Conservation (phyloP, 305 asterid genomes). For the Solanum hybrid region DNA sequence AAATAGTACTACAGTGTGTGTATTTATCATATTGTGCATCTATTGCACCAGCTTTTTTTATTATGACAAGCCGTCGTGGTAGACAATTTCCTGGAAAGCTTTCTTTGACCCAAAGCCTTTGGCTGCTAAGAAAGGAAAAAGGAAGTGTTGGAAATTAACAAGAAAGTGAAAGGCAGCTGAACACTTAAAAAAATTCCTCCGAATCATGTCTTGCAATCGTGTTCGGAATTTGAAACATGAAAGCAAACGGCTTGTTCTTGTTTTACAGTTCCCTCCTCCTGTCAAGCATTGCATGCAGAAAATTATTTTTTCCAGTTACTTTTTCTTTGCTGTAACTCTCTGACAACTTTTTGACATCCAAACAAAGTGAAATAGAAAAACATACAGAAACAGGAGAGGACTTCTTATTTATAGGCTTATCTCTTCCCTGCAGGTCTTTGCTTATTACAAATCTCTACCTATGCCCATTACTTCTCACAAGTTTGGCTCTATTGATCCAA, state of each 20-base stretch:
- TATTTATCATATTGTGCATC: neutral
- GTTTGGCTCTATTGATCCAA: conserved; percentile 79
- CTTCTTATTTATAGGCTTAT: neutral
- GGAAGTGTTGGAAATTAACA: neutral
- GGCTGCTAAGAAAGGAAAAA: neutral
- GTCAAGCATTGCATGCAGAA: neutral
- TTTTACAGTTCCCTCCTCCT: neutral
- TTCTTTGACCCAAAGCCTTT: neutral
- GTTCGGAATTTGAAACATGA: neutral
- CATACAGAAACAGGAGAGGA: neutral
- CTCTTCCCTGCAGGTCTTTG: conserved; percentile 43
- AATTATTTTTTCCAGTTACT: neutral
- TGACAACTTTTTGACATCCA: neutral
- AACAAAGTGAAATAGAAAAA: neutral
- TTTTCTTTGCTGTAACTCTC: neutral
- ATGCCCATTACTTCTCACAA: conserved; percentile 80
- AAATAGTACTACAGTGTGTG: neutral
- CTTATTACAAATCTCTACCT: conserved; percentile 69
- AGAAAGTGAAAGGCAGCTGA: neutral
- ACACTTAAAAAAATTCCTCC: neutral
- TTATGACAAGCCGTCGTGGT: neutral
- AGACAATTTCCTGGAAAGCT: neutral
- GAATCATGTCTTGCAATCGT: neutral
- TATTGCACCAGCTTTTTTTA: neutral
- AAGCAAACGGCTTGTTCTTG: neutral